Evolutionary conservation across 768 basidiomycete species (phyloP).

Genomic region (Auricularia sp.): DNA sequence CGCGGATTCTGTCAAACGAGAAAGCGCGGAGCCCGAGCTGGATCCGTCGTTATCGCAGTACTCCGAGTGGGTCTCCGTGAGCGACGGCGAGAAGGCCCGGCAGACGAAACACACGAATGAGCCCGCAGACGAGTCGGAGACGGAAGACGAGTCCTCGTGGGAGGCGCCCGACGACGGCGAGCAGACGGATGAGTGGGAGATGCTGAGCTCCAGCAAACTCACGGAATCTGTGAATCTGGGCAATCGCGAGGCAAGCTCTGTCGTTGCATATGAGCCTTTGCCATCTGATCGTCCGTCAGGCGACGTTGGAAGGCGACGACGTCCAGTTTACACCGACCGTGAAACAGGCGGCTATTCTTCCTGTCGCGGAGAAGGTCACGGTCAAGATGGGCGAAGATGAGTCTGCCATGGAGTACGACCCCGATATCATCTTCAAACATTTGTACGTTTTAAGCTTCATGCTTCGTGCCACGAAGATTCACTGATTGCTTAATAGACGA

Average conservation of each 20-base stretch:
- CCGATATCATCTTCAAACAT: constrained; percentile 70
- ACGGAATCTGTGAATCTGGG: neutral
- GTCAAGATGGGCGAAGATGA: constrained; percentile 65
- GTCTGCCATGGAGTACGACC: constrained; percentile 67
- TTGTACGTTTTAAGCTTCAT: constrained; percentile 38
- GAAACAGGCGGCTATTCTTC: neutral
- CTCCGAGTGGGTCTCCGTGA: neutral
- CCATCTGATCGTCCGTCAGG: neutral
- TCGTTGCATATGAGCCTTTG: neutral
- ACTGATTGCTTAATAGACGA: constrained; percentile 34
- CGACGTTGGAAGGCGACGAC: neutral
- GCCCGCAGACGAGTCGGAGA: constrained; percentile 43
- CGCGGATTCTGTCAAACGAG: constrained; percentile 13
- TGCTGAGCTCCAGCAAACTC: neutral
- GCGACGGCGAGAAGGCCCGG: constrained; percentile 34
- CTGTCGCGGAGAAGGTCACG: neutral
- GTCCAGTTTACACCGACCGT: neutral
- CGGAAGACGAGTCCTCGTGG: constrained; percentile 44
- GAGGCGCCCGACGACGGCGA: constrained; percentile 50
- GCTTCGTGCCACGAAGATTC: neutral
- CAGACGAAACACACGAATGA: constrained; percentile 16
- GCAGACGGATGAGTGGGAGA: constrained; percentile 17
- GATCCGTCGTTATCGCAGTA: constrained; percentile 42
- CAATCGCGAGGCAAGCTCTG: neutral
- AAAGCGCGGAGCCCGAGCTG: constrained; percentile 16